phyloP scores from a whole-genome alignment of 345 rosid genomes.

The Salix arbutifolia region DNA sequence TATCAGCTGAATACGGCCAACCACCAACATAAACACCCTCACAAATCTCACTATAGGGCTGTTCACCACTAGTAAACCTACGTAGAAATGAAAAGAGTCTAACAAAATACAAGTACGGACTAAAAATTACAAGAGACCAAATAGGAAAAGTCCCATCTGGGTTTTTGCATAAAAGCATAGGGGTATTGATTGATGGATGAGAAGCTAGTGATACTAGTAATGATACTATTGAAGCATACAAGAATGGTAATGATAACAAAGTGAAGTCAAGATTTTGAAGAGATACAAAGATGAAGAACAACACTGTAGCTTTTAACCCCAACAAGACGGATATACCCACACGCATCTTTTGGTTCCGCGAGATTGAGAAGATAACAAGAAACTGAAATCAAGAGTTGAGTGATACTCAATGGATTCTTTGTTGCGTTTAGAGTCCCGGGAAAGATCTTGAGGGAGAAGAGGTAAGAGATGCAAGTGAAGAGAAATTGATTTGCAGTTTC shows the following conservation, averaged over 20 bases:
- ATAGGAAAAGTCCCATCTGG: constrained; percentile 59
- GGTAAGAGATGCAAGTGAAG: background rate
- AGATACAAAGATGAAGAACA: constrained; percentile 28
- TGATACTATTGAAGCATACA: constrained; percentile 48
- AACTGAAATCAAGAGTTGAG: background rate
- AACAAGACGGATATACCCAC: constrained; percentile 46
- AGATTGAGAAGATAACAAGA: background rate
- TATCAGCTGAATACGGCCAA: constrained; percentile 48
- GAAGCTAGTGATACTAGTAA: constrained; percentile 29
- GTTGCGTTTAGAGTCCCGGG: background rate
- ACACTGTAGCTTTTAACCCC: constrained; percentile 32
- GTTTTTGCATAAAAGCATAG: constrained; percentile 51
- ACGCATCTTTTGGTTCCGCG: constrained; percentile 33
- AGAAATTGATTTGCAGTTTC: background rate
- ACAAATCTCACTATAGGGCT: constrained; percentile 45
- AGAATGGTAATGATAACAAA: constrained; percentile 38
- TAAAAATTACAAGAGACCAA: constrained; percentile 52
- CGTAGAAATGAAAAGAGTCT: constrained; percentile 43
- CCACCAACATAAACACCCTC: constrained; percentile 69
- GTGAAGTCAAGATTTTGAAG: constrained; percentile 31
- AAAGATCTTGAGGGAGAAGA: background rate
- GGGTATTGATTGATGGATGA: constrained; percentile 22
- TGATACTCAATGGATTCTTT: background rate
- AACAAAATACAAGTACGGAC: constrained; percentile 50
- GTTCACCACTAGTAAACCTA: constrained; percentile 47